Conservation (phyloP, 257 asterid genomes). For the Nicotiana knightiana region DNA sequence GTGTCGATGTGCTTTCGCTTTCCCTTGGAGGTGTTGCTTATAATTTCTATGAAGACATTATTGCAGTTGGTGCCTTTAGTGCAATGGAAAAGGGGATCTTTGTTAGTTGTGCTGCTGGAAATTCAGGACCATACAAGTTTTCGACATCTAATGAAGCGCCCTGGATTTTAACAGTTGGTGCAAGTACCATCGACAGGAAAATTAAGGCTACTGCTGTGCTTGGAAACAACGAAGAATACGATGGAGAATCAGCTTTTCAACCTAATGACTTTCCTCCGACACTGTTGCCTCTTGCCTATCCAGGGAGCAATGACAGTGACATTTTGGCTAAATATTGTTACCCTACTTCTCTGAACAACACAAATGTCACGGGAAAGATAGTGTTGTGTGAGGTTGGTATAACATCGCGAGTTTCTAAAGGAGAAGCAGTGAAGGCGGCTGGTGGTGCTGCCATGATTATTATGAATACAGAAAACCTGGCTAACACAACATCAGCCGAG, state of each 20-base stretch:
- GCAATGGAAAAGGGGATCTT: constrained; percentile 25
- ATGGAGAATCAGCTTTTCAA: constrained; percentile 28
- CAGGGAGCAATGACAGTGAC: background rate
- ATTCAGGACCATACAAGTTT: constrained; percentile 12
- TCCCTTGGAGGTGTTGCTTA: constrained; percentile 10
- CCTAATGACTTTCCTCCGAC: constrained; percentile 7
- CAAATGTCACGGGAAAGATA: constrained; percentile 17
- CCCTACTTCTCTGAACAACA: constrained; percentile 5
- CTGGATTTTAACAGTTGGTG: constrained; percentile 41
- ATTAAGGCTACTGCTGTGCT: constrained; percentile 16
- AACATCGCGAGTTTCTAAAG: background rate
- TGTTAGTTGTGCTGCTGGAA: constrained; percentile 29
- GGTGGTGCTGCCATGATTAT: constrained; percentile 42
- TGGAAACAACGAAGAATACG: constrained; percentile 15
- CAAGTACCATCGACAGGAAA: constrained; percentile 24
- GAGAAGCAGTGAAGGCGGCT: constrained; percentile 21
- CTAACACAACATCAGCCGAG: constrained; percentile 5
- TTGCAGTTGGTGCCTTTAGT: constrained; percentile 26
- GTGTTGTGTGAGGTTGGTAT: constrained; percentile 20
- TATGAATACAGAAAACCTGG: constrained; percentile 2
- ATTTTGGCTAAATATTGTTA: background rate
- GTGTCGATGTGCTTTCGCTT: constrained; percentile 30
- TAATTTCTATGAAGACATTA: constrained; percentile 15
- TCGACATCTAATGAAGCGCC: constrained; percentile 26
- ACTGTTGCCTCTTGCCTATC: constrained; percentile 15